These are phyloP conservation scores for Zizania latifolia DNA, from an alignment of 176 grass and related monocot genomes.

Conservation along the genomic window DNA sequence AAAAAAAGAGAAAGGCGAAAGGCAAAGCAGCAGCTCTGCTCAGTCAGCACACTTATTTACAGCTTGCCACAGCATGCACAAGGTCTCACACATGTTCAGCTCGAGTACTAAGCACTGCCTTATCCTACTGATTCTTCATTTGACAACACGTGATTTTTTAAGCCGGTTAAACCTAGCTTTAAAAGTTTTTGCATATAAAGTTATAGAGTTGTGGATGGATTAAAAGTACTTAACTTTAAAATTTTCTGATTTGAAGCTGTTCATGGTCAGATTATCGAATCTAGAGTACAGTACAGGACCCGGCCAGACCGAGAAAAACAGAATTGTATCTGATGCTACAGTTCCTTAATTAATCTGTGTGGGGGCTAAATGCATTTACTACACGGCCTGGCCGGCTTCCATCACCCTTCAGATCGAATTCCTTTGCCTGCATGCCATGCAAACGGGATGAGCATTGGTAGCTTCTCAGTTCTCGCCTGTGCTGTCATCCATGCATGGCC, in stretches of 20 bases:
- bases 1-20: constrained; percentile 23
- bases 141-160: too few relatives aligned
- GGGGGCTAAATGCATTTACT: background rate
- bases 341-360: background rate
- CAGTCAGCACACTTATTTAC: background rate
- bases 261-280: background rate
- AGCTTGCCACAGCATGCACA: background rate
- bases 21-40: background rate
- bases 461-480: background rate
- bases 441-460: background rate
- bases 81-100: constrained; percentile 12
- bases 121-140: too few relatives aligned
- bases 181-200: too few relatives aligned
- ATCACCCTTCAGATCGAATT: too few relatives aligned
- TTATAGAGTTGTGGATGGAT: too few relatives aligned
- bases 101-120: too few relatives aligned
- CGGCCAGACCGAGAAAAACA: background rate
- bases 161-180: too few relatives aligned
- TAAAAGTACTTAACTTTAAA: too few relatives aligned
- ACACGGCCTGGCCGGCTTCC: background rate
- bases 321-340: background rate
- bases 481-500: background rate
- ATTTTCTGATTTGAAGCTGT: too few relatives aligned
- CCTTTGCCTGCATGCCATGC: constrained; percentile 8
- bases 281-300: background rate